These are phyloP conservation scores for Sugiyamaella xylanicola DNA, from an alignment of 1,139 yeast genomes.

Conservation along the genomic window DNA sequence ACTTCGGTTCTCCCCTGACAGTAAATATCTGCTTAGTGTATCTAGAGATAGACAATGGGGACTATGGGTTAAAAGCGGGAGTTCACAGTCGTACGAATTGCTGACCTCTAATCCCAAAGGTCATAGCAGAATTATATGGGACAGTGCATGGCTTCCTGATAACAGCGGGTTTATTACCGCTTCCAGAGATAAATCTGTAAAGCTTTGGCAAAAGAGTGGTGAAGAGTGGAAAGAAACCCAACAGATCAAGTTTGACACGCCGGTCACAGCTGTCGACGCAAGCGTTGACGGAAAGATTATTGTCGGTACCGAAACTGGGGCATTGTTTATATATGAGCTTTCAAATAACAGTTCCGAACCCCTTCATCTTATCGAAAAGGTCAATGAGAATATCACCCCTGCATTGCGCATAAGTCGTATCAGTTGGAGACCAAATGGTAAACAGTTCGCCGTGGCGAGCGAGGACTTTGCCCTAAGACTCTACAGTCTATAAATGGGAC, in stretches of 20 bases:
- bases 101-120: slow-evolving; percentile 61
- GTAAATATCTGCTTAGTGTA: slow-evolving; percentile 70
- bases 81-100: slow-evolving; percentile 43
- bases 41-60: slow-evolving; percentile 90
- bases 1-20: slow-evolving; percentile 73
- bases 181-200: slow-evolving; percentile 81
- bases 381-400: slow-evolving; percentile 54
- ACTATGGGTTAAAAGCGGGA: slow-evolving; percentile 61
- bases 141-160: slow-evolving; percentile 68
- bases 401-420: slow-evolving; percentile 59
- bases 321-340: slow-evolving; percentile 42
- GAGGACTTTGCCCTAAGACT: slow-evolving; percentile 61
- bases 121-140: slow-evolving; percentile 94
- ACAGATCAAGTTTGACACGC: slow-evolving; percentile 43
- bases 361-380: slow-evolving; percentile 31
- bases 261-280: slow-evolving; percentile 76
- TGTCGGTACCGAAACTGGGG: slow-evolving; percentile 78
- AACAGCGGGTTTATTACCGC: slow-evolving; percentile 64
- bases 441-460: slow-evolving; percentile 64
- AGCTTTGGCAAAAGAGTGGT: slow-evolving; percentile 60
- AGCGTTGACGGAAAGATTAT: slow-evolving; percentile 45
- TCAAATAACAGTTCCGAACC: slow-evolving; percentile 23
- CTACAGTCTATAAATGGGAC: slow-evolving; percentile 14
- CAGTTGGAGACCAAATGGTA: slow-evolving; percentile 51
- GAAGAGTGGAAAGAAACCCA: slow-evolving; percentile 29